These are phyloP conservation scores for Platismatia glauca DNA, from an alignment of 495 filamentous ascomycete species.

Conservation along the genomic window DNA sequence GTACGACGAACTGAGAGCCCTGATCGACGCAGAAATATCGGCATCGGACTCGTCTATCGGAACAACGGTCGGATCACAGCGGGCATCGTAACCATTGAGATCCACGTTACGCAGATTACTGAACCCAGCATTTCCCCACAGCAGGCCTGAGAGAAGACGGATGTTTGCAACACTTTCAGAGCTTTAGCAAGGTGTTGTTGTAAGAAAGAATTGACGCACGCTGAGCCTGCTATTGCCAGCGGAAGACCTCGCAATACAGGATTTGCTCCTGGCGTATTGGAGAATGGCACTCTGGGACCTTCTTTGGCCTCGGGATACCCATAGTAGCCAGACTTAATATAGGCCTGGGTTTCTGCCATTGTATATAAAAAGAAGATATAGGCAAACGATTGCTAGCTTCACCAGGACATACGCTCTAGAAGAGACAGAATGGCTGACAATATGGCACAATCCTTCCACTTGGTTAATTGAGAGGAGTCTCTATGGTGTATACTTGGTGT, in stretches of 20 bases:
- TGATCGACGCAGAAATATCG: conserved; percentile 22
- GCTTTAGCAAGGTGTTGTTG: not conserved
- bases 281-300: conserved; percentile 37
- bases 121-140: conserved; percentile 76
- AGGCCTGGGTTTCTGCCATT: not conserved
- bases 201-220: conserved; percentile 30
- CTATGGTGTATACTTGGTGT: not conserved
- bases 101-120: conserved; percentile 47
- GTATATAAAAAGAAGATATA: not conserved
- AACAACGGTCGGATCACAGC: conserved; percentile 80
- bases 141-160: conserved; percentile 44
- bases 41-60: conserved; percentile 40
- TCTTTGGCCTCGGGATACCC: conserved; percentile 39
- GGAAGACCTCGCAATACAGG: conserved; percentile 46
- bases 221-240: conserved; percentile 40
- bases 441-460: not conserved
- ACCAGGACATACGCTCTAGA: not conserved
- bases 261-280: conserved; percentile 41
- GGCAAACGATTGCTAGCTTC: not conserved
- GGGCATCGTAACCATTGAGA: conserved; percentile 50
- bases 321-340: conserved; percentile 24
- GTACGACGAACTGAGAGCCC: not conserved
- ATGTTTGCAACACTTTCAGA: conserved; percentile 45
- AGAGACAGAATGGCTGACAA: not conserved
- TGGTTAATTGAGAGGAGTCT: not conserved